Percentiles rank a stretch among this genome's conserved stretches.
phyloP scores from a whole-genome alignment of 345 rosid genomes.

The Salix purpurea region DNA sequence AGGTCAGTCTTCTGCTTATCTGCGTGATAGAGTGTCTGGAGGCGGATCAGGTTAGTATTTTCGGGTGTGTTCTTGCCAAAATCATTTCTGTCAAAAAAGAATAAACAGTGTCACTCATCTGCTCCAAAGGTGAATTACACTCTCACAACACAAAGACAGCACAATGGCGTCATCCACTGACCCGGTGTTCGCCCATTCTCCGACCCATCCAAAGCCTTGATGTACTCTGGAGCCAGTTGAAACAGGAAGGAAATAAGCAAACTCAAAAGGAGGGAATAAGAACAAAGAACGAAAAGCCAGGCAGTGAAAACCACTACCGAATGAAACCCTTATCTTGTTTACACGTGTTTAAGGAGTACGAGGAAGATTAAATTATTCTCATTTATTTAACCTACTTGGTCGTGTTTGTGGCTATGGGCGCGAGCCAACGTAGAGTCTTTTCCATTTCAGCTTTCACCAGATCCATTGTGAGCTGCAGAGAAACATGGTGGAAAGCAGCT shows the following conservation, averaged over 20 bases:
- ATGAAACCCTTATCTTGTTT: not conserved
- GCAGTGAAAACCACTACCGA: not conserved
- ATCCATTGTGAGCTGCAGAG: constrained; percentile 49
- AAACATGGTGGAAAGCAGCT: constrained; percentile 12
- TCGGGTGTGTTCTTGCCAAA: constrained; percentile 12
- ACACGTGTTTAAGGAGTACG: not conserved
- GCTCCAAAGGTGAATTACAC: not conserved
- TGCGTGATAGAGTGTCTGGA: constrained; percentile 82
- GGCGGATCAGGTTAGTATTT: constrained; percentile 44
- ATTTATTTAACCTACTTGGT: constrained; percentile 49
- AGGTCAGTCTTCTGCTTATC: constrained; percentile 57
- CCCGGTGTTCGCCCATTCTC: constrained; percentile 96
- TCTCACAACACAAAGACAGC: not conserved
- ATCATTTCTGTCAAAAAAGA: constrained; percentile 13
- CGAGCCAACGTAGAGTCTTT: constrained; percentile 80
- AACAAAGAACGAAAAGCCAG: not conserved
- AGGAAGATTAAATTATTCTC: not conserved
- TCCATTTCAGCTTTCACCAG: constrained; percentile 82
- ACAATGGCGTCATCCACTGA: constrained; percentile 22
- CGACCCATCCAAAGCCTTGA: constrained; percentile 97
- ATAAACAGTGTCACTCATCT: not conserved
- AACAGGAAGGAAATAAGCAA: constrained; percentile 12
- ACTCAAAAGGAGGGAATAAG: not conserved
- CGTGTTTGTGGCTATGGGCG: constrained; percentile 74
- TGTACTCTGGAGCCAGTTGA: constrained; percentile 52